Conservation (phyloP, 306 rosid genomes). For the Castanea crenata region DNA sequence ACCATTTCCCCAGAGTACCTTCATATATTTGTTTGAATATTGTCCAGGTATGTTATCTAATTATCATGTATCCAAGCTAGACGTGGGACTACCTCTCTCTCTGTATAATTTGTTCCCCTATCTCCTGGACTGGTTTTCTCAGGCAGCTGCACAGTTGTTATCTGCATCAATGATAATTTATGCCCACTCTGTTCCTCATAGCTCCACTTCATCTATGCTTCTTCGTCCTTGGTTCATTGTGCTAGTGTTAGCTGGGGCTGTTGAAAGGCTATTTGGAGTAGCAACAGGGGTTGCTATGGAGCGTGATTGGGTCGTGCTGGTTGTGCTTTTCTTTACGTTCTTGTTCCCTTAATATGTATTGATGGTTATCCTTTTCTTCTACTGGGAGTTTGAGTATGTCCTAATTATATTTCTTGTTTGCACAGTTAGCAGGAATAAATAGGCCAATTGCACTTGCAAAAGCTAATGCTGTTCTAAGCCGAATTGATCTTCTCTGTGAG, state of each 20-base stretch:
- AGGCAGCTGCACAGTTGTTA: conserved; percentile 88
- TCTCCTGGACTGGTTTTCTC: conserved; percentile 26
- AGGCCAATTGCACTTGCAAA: conserved; percentile 92
- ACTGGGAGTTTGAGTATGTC: neutral
- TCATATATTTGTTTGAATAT: conserved; percentile 68
- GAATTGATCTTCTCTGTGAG: conserved; percentile 95
- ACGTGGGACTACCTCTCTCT: neutral
- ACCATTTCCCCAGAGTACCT: conserved; percentile 72
- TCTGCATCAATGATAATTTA: conserved; percentile 75
- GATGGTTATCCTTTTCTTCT: neutral
- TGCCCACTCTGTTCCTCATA: conserved; percentile 58
- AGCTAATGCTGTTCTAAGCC: conserved; percentile 85
- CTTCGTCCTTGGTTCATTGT: conserved; percentile 78
- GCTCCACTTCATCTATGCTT: conserved; percentile 61
- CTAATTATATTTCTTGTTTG: conserved; percentile 21
- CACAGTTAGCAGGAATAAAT: conserved; percentile 89
- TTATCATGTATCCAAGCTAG: conserved; percentile 1
- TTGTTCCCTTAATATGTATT: conserved; percentile 22
- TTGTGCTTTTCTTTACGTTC: conserved; percentile 35
- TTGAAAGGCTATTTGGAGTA: conserved; percentile 80
- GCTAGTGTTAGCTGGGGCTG: conserved; percentile 76
- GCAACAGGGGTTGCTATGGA: conserved; percentile 93
- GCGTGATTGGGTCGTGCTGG: conserved; percentile 99
- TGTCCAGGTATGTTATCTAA: conserved; percentile 61
- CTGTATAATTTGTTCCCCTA: conserved; percentile 6